Percentiles rank a stretch among this genome's conserved stretches.
These are phyloP conservation scores for Alternaria consortialis DNA, from an alignment of 2,329 filamentous ascomycete species.

Conservation along the genomic window DNA sequence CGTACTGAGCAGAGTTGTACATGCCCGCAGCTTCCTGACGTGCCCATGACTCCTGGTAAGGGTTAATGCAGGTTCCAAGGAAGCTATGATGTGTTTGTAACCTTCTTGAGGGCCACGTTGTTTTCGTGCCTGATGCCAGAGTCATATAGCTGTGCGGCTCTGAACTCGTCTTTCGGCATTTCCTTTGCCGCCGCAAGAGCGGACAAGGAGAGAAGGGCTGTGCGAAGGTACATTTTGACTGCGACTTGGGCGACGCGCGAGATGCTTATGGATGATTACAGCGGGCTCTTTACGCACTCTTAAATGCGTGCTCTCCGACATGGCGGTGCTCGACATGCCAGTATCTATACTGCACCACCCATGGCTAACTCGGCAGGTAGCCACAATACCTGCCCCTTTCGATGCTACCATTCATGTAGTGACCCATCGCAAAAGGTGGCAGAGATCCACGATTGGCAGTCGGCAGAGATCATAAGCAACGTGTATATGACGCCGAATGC, in stretches of 20 bases:
- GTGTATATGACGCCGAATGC: constrained; percentile 32
- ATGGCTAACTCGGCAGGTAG: constrained; percentile 43
- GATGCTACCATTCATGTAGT: constrained; percentile 25
- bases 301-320: constrained; percentile 28
- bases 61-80: constrained; percentile 26
- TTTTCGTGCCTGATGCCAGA: constrained; percentile 52
- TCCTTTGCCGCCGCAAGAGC: constrained; percentile 48
- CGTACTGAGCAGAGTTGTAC: constrained; percentile 48
- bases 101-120: constrained; percentile 47
- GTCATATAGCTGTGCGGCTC: constrained; percentile 50
- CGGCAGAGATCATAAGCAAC: constrained; percentile 19
- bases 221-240: constrained; percentile 41
- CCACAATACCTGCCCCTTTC: constrained; percentile 39
- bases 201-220: constrained; percentile 43
- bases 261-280: background rate
- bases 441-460: constrained; percentile 35
- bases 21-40: constrained; percentile 44
- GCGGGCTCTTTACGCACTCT: constrained; percentile 16
- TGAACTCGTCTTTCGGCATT: constrained; percentile 46
- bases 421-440: constrained; percentile 18
- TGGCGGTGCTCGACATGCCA: constrained; percentile 23
- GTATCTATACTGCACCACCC: constrained; percentile 18
- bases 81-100: constrained; percentile 11
- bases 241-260: constrained; percentile 10
- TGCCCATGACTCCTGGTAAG: constrained; percentile 49